A percentile compares a stretch with the other conserved stretches of the same genome.
Conservation (phyloP, 441 rosid species). For the Bocquillonia castaneifolia region DNA sequence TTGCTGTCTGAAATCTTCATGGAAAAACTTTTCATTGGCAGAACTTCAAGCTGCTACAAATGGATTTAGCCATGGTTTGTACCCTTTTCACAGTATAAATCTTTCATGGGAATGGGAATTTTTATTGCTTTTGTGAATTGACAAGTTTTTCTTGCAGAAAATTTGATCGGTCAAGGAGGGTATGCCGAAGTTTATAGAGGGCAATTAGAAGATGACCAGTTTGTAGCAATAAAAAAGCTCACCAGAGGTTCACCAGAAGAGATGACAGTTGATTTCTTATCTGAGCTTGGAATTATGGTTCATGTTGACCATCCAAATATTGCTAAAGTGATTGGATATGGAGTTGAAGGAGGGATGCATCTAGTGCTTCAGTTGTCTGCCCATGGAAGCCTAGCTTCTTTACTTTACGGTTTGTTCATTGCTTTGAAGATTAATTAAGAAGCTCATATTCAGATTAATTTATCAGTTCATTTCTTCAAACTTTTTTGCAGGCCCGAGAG, state of each 20-base stretch:
- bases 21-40: constrained; percentile 67
- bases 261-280: constrained; percentile 76
- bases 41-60: constrained; percentile 75
- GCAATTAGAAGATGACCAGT: constrained; percentile 46
- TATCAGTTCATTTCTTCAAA: constrained; percentile 5
- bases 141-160: constrained; percentile 33
- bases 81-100: not conserved
- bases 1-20: constrained; percentile 56
- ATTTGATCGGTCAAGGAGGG: constrained; percentile 93
- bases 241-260: constrained; percentile 79
- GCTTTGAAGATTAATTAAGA: not conserved
- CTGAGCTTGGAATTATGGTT: constrained; percentile 86
- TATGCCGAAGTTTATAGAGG: constrained; percentile 90
- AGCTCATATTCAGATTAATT: not conserved
- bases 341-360: constrained; percentile 96
- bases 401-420: constrained; percentile 59
- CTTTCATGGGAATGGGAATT: not conserved
- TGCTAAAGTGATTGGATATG: constrained; percentile 79
- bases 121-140: not conserved
- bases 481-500: constrained; percentile 45
- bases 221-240: constrained; percentile 70
- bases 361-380: constrained; percentile 84
- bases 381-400: constrained; percentile 79
- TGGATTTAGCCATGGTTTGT: constrained; percentile 59
- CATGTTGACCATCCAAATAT: constrained; percentile 91